These are phyloP conservation scores for Vitis amurensis DNA, from an alignment of 164 flowering plant genomes.

Conservation along the genomic window DNA sequence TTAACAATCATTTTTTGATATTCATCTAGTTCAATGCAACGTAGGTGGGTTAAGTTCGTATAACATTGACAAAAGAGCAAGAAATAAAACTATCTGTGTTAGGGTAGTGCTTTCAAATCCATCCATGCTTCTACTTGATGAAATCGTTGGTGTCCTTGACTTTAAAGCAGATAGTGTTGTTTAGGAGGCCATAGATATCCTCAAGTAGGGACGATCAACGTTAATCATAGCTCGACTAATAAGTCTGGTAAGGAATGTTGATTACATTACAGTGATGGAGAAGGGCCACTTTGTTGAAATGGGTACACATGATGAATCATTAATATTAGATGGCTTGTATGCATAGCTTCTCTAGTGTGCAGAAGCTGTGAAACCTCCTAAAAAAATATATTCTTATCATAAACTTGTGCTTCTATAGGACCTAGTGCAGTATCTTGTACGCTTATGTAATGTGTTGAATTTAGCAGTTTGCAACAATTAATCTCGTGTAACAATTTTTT, in stretches of 20 bases:
- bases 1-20: neutral
- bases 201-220: conserved; percentile 93
- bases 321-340: no score
- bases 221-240: conserved; percentile 92
- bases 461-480: no score
- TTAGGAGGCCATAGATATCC: conserved; percentile 92
- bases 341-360: conserved; percentile 86
- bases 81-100: conserved; percentile 93
- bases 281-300: conserved; percentile 98
- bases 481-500: neutral
- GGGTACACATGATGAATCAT: conserved; percentile 97
- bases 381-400: conserved; percentile 36
- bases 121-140: conserved; percentile 88
- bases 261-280: conserved; percentile 98
- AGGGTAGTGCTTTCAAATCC: conserved; percentile 96
- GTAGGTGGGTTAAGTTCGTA: conserved; percentile 93
- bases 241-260: conserved; percentile 92
- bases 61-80: conserved; percentile 82
- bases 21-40: conserved; percentile 13
- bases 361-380: conserved; percentile 75
- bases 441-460: no score
- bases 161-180: conserved; percentile 95
- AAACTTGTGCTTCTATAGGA: neutral
- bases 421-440: no score
- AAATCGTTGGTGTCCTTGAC: conserved; percentile 74